phyloP scores from a whole-genome alignment of 2,329 filamentous ascomycete genomes.

The Bipolaris gigantea region DNA sequence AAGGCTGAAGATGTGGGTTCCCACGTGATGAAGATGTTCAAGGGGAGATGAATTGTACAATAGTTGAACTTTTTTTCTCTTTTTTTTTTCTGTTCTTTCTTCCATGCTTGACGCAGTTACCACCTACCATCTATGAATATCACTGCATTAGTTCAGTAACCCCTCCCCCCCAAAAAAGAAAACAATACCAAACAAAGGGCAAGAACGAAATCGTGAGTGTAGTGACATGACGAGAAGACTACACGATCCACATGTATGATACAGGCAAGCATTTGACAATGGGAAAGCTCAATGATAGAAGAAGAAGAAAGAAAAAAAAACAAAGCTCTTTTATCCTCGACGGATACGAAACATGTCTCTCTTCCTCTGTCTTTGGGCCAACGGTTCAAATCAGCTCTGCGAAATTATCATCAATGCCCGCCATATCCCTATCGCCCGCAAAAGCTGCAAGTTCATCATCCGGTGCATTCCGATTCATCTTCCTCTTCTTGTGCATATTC shows the following conservation, averaged over 20 bases:
- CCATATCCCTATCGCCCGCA: slow-evolving; percentile 54
- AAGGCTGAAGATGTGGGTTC: neutral
- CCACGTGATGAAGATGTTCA: neutral
- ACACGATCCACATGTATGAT: no score
- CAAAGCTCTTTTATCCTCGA: neutral
- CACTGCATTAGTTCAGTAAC: no score
- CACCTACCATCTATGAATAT: slow-evolving; percentile 8
- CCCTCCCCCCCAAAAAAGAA: no score
- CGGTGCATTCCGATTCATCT: slow-evolving; percentile 36
- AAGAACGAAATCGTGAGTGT: no score
- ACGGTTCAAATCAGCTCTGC: slow-evolving; percentile 53
- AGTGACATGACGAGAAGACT: no score
- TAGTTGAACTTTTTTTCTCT: no score
- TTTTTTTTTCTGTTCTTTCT: neutral
- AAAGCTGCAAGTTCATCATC: slow-evolving; percentile 47
- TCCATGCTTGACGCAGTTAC: neutral
- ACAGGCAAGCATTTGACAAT: no score
- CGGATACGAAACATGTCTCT: neutral
- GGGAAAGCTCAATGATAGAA: neutral
- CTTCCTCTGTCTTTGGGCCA: no score
- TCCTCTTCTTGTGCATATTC: slow-evolving; percentile 42
- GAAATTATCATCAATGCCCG: slow-evolving; percentile 63
- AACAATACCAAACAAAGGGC: no score
- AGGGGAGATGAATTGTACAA: slow-evolving; percentile 12
- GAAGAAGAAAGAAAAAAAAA: no score